A percentile compares a stretch with the other conserved stretches of the same genome.
Evolutionary conservation across 148 eudicot species (phyloP).

Genomic region (Vaccinium myrtillus): DNA sequence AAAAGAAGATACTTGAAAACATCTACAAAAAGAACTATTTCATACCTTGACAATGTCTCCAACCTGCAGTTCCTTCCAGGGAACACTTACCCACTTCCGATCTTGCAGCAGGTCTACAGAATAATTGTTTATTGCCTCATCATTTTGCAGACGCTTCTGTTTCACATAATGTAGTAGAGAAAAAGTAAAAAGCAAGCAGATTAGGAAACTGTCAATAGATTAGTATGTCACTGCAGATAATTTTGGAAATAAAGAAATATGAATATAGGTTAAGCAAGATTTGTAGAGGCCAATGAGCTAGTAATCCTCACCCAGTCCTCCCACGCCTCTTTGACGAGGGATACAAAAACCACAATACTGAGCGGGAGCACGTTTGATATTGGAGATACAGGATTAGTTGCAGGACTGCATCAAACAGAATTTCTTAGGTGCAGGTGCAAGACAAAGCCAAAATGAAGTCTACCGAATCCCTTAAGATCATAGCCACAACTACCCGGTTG

Average conservation of each 20-base stretch:
- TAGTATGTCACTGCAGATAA: too few species aligned
- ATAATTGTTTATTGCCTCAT: conserved; percentile 75
- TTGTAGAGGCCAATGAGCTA: background rate
- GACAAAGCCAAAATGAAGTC: too few species aligned
- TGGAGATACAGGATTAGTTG: too few species aligned
- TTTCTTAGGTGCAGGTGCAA: too few species aligned
- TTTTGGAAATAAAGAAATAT: too few species aligned
- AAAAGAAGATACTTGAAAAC: background rate
- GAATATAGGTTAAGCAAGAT: background rate
- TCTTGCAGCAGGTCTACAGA: conserved; percentile 68
- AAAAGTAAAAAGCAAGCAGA: background rate
- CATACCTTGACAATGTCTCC: conserved; percentile 91
- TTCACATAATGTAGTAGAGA: conserved; percentile 22
- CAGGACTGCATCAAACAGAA: too few species aligned
- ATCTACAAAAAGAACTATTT: conserved; percentile 4
- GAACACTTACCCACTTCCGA: conserved; percentile 57
- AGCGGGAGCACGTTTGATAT: conserved; percentile 59
- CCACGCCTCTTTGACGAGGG: conserved; percentile 96
- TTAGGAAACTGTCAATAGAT: background rate
- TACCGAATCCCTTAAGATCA: too few species aligned
- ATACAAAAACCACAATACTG: conserved; percentile 77
- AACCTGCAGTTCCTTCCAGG: conserved; percentile 91
- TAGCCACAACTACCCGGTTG: too few species aligned
- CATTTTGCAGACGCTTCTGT: conserved; percentile 97
- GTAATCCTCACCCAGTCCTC: conserved; percentile 89